phyloP scores from a whole-genome alignment of 2,329 filamentous ascomycete species.

The Aspergillus brasiliensis region DNA sequence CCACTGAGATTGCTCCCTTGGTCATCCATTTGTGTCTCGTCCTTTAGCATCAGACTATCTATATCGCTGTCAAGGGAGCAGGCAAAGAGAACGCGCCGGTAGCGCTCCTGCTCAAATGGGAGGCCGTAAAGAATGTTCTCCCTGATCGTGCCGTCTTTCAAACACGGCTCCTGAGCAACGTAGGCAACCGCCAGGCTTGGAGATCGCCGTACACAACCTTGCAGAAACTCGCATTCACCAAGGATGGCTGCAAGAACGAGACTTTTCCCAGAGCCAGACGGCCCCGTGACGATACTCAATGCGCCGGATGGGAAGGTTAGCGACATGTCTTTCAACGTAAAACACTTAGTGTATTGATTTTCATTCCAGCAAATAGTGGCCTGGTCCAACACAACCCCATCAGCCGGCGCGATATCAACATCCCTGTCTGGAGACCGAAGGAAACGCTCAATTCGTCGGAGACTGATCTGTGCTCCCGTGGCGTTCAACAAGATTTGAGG shows the following conservation, averaged over 20 bases:
- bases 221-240: background rate
- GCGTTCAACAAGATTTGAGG: background rate
- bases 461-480: background rate
- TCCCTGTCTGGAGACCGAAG: background rate
- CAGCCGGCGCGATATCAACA: background rate
- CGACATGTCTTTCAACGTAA: background rate
- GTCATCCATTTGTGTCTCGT: background rate
- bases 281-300: conserved; percentile 1
- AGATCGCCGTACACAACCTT: background rate
- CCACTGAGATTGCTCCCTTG: conserved; percentile 4
- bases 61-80: conserved; percentile 1
- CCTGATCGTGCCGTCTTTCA: conserved; percentile 1
- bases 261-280: conserved; percentile 4
- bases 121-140: conserved; percentile 4
- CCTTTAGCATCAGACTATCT: background rate
- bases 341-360: background rate
- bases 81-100: background rate
- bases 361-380: conserved; percentile 1
- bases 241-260: conserved; percentile 1
- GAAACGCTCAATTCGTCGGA: conserved; percentile 1
- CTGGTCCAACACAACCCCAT: conserved; percentile 2
- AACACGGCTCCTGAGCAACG: background rate
- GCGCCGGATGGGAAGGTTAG: background rate
- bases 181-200: background rate
- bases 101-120: background rate